Evolutionary conservation across 108 stramenopile species (phyloP).

Genomic region (Mayamaea pseudoterrestris): DNA sequence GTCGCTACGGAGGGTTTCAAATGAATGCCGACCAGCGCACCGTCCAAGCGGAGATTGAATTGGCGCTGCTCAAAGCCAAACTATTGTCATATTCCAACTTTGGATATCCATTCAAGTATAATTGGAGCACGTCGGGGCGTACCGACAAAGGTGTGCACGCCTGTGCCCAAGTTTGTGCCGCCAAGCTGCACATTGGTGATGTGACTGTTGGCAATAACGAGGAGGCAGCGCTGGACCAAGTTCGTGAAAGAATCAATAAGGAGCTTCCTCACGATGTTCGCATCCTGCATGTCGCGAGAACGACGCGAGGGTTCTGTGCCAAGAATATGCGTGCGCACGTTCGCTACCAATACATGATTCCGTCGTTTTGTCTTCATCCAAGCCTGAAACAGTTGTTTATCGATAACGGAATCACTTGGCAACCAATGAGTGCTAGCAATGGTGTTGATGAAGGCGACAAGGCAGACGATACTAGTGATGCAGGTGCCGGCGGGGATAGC

Average conservation of each 20-base stretch:
- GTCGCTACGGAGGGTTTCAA: constrained; percentile 77
- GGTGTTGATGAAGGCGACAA: constrained; percentile 3
- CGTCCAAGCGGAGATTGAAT: constrained; percentile 86
- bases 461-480: constrained; percentile 17
- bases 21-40: constrained; percentile 68
- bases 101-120: constrained; percentile 84
- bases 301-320: constrained; percentile 81
- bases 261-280: constrained; percentile 80
- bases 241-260: constrained; percentile 55
- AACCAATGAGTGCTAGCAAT: background rate
- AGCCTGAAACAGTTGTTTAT: constrained; percentile 10
- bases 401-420: background rate
- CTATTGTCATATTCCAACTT: constrained; percentile 60
- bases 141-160: constrained; percentile 96
- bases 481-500: too few species aligned
- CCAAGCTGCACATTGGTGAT: constrained; percentile 58
- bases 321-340: constrained; percentile 82
- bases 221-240: constrained; percentile 31
- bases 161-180: constrained; percentile 81
- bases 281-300: constrained; percentile 69
- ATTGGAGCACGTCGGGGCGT: constrained; percentile 89
- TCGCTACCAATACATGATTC: constrained; percentile 96
- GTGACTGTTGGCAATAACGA: too few species aligned
- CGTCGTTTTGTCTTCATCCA: constrained; percentile 62
- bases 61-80: constrained; percentile 68